These are phyloP conservation scores for Neoscytalidium dimidiatum DNA, from an alignment of 2,329 filamentous ascomycete genomes.

Conservation along the genomic window DNA sequence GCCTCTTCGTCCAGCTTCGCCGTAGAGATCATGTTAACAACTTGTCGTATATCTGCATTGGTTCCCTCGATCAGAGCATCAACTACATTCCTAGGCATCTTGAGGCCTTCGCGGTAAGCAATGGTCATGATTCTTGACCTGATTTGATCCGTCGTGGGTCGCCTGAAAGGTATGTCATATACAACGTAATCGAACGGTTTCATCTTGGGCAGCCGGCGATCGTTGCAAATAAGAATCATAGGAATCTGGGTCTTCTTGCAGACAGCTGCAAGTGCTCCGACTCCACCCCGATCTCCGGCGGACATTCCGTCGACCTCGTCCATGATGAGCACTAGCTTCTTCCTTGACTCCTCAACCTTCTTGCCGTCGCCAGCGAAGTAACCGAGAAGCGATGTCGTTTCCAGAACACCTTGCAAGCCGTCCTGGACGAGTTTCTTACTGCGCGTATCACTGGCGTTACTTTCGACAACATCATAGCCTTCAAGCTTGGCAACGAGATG, in stretches of 20 bases:
- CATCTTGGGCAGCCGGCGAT: slow-evolving; percentile 92
- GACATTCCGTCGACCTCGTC: slow-evolving; percentile 99
- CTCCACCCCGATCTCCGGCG: slow-evolving; percentile 90
- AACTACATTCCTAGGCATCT: slow-evolving; percentile 78
- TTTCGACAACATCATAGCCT: slow-evolving; percentile 91
- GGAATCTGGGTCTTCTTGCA: slow-evolving; percentile 95
- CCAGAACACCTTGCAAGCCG: slow-evolving; percentile 84
- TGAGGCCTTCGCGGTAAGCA: slow-evolving; percentile 86
- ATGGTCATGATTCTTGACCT: slow-evolving; percentile 93
- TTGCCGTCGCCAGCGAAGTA: slow-evolving; percentile 87
- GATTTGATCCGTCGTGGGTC: slow-evolving; percentile 88
- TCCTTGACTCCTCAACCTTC: slow-evolving; percentile 76
- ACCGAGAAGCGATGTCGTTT: slow-evolving; percentile 88
- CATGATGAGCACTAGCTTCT: slow-evolving; percentile 96
- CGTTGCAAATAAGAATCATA: slow-evolving; percentile 97
- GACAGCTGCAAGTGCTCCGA: slow-evolving; percentile 88
- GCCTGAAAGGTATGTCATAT: slow-evolving; percentile 82
- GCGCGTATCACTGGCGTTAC: slow-evolving; percentile 90
- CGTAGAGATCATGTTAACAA: slow-evolving; percentile 97
- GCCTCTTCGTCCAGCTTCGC: slow-evolving; percentile 81
- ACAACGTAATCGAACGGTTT: slow-evolving; percentile 90
- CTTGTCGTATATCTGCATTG: slow-evolving; percentile 93
- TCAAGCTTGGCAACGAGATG: slow-evolving; percentile 92
- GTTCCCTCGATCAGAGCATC: slow-evolving; percentile 95
- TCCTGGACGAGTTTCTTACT: slow-evolving; percentile 95